Conservation (phyloP, 1,284 basidiomycete genomes). For the Ganoderma boninense region DNA sequence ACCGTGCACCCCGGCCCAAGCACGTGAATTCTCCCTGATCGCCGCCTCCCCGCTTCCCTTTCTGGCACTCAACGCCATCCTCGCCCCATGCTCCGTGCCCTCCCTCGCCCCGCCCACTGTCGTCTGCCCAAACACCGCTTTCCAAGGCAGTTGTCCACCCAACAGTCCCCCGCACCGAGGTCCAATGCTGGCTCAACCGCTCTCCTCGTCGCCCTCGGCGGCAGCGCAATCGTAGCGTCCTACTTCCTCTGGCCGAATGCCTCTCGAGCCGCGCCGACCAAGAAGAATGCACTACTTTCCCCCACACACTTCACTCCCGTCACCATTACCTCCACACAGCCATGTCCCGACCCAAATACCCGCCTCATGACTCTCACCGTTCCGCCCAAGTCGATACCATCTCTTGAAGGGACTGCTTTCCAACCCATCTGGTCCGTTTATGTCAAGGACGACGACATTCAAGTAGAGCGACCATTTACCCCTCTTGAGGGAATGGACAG, state of each 20-base stretch:
- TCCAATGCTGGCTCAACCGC: conserved; percentile 12
- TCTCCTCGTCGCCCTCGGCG: conserved; percentile 42
- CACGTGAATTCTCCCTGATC: conserved; percentile 29
- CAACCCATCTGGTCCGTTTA: conserved; percentile 78
- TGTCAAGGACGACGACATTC: conserved; percentile 87
- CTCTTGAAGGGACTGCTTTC: conserved; percentile 33
- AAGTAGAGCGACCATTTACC: conserved; percentile 89
- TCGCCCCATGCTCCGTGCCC: conserved; percentile 22
- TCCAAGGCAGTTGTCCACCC: conserved; percentile 1
- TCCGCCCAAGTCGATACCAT: conserved; percentile 53
- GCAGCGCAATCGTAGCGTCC: conserved; percentile 45
- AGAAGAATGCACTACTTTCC: conserved; percentile 50
- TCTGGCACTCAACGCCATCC: conserved; percentile 36
- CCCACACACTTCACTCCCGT: conserved; percentile 70
- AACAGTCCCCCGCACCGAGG: neutral
- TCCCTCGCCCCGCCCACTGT: conserved; percentile 5
- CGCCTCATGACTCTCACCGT: conserved; percentile 66
- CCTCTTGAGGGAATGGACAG: conserved; percentile 75
- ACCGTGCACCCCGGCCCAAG: neutral
- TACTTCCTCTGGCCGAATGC: conserved; percentile 60
- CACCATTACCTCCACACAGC: conserved; percentile 61
- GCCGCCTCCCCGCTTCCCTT: conserved; percentile 10
- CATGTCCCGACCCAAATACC: conserved; percentile 49
- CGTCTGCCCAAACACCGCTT: neutral
- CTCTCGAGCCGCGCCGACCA: conserved; percentile 49